Percentiles rank a stretch among this genome's conserved stretches.
Conservation (phyloP, 352 stramenopile species). For the Labyrinthula sp. region DNA sequence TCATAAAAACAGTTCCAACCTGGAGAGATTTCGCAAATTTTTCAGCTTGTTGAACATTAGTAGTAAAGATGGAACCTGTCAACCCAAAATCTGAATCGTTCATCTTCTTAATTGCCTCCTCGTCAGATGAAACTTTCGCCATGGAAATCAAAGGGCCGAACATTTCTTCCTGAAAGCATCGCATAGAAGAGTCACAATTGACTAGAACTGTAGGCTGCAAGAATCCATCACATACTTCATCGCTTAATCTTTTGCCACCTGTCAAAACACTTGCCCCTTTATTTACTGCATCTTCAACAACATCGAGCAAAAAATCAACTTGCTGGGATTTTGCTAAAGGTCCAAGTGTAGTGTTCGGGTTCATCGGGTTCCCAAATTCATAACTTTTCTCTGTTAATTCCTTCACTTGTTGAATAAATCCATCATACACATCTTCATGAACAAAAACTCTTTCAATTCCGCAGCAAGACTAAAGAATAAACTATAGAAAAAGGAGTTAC, state of each 20-base stretch:
- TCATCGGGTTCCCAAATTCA: slow-evolving; percentile 41
- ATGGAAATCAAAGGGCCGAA: slow-evolving; percentile 53
- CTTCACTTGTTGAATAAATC: slow-evolving; percentile 46
- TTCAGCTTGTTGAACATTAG: slow-evolving; percentile 41
- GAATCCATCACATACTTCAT: slow-evolving; percentile 31
- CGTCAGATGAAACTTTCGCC: slow-evolving; percentile 45
- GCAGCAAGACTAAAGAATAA: slow-evolving; percentile 56
- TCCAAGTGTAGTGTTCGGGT: slow-evolving; percentile 43
- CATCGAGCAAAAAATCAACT: slow-evolving; percentile 37
- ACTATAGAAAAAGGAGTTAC: no score
- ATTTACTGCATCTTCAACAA: slow-evolving; percentile 45
- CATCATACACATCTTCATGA: slow-evolving; percentile 50
- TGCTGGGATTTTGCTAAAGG: slow-evolving; percentile 46
- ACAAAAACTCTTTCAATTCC: slow-evolving; percentile 57
- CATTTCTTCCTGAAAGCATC: slow-evolving; percentile 52
- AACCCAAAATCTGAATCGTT: slow-evolving; percentile 55
- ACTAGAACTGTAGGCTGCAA: slow-evolving; percentile 51
- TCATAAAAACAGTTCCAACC: slow-evolving; percentile 54
- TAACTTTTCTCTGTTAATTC: slow-evolving; percentile 45
- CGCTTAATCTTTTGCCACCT: slow-evolving; percentile 35
- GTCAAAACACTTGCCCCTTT: slow-evolving; percentile 45
- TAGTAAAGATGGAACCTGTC: slow-evolving; percentile 49
- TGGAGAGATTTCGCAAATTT: slow-evolving; percentile 42
- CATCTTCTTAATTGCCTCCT: slow-evolving; percentile 49
- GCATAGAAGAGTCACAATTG: slow-evolving; percentile 45